phyloP scores from a whole-genome alignment of 164 flowering plant species.

The Sedum album region DNA sequence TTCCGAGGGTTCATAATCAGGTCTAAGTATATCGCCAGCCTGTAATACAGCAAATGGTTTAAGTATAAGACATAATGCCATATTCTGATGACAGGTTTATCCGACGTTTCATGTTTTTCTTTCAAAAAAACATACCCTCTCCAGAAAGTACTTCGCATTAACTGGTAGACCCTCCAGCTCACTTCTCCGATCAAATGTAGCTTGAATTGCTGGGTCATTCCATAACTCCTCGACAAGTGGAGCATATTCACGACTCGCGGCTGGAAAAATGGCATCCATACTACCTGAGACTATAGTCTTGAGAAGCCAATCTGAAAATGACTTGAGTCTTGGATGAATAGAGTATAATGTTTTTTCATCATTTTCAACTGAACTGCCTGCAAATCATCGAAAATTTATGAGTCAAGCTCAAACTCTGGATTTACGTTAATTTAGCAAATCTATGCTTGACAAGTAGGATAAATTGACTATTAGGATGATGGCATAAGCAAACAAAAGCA shows the following conservation, averaged over 20 bases:
- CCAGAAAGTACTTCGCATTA: conserved; percentile 72
- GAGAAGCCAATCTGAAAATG: conserved; percentile 92
- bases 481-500: not conserved
- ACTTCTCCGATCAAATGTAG: conserved; percentile 65
- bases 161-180: conserved; percentile 67
- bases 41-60: conserved; percentile 14
- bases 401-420: not conserved
- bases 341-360: conserved; percentile 38
- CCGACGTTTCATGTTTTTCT: not conserved
- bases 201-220: conserved; percentile 76
- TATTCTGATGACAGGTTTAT: not conserved
- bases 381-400: not conserved
- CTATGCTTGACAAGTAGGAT: not conserved
- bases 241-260: conserved; percentile 94
- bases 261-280: conserved; percentile 83
- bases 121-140: conserved; percentile 41
- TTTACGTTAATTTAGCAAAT: not conserved
- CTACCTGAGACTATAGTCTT: conserved; percentile 80
- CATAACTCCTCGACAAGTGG: conserved; percentile 85
- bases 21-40: conserved; percentile 68
- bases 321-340: conserved; percentile 60
- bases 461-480: not conserved
- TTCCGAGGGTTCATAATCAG: conserved; percentile 83
- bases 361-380: conserved; percentile 25
- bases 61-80: not conserved